These are phyloP conservation scores for Clonostachys byssicola DNA, from an alignment of 2,329 filamentous ascomycete species.

Conservation along the genomic window DNA sequence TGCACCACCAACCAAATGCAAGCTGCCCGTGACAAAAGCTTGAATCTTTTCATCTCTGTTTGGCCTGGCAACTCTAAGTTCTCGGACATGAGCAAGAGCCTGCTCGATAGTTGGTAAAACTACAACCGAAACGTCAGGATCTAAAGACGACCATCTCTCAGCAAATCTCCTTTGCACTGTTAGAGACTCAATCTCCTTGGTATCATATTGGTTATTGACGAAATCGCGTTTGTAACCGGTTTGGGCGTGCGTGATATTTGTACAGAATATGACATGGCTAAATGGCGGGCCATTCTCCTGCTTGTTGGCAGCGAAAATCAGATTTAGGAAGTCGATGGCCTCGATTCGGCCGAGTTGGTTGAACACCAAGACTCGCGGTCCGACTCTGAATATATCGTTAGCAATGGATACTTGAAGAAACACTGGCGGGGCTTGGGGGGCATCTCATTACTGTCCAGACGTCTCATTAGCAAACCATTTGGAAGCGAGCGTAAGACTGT, in stretches of 20 bases:
- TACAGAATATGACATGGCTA: slow-evolving; percentile 76
- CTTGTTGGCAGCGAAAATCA: slow-evolving; percentile 30
- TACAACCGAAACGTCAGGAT: slow-evolving; percentile 37
- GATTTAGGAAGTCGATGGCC: slow-evolving; percentile 47
- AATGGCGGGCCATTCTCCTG: slow-evolving; percentile 40
- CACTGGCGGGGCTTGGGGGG: not conserved
- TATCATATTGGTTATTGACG: slow-evolving; percentile 49
- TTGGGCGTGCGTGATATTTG: slow-evolving; percentile 59
- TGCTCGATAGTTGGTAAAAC: slow-evolving; percentile 51
- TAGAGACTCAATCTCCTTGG: slow-evolving; percentile 44
- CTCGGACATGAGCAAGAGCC: slow-evolving; percentile 42
- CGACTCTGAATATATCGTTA: slow-evolving; percentile 15
- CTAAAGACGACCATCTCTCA: slow-evolving; percentile 42
- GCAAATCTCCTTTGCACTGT: slow-evolving; percentile 49
- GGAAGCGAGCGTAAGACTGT: slow-evolving; percentile 79
- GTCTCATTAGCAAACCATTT: slow-evolving; percentile 70
- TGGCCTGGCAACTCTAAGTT: slow-evolving; percentile 13
- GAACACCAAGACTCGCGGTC: slow-evolving; percentile 67
- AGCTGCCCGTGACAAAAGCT: slow-evolving; percentile 73
- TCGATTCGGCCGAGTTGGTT: slow-evolving; percentile 70
- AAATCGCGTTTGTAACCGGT: slow-evolving; percentile 53
- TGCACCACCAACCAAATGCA: slow-evolving; percentile 79
- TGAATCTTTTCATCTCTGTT: slow-evolving; percentile 11
- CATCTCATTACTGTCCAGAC: slow-evolving; percentile 17
- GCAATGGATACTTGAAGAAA: not conserved